Conservation (phyloP, 2,329 filamentous ascomycete genomes). For the Fusarium mangiferae region DNA sequence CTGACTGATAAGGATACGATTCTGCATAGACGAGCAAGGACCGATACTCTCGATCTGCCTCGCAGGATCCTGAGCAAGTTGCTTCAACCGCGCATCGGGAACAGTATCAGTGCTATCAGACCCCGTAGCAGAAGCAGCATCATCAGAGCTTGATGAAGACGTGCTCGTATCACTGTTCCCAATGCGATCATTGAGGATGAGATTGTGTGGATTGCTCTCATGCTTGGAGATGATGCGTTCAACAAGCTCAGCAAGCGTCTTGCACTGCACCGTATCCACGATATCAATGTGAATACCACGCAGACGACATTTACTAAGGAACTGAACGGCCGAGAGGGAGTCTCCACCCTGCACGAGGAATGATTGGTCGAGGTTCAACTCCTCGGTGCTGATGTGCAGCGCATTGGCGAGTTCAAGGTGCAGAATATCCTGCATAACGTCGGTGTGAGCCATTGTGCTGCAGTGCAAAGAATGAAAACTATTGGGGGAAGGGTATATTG, state of each 20-base stretch:
- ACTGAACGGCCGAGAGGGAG: not conserved
- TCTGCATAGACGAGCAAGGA: not conserved
- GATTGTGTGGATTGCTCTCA: not conserved
- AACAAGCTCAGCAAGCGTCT: not conserved
- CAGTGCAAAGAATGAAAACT: not conserved
- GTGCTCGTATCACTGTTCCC: not conserved
- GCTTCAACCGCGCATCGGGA: not conserved
- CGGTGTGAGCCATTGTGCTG: not conserved
- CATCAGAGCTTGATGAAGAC: not conserved
- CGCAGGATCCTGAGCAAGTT: not conserved
- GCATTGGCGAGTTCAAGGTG: not conserved
- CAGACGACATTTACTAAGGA: not conserved
- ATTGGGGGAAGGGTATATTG: not conserved
- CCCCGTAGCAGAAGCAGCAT: not conserved
- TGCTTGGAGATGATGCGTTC: not conserved
- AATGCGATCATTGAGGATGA: not conserved
- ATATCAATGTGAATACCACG: not conserved
- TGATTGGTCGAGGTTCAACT: not conserved
- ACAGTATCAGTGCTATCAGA: not conserved
- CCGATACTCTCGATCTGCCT: not conserved
- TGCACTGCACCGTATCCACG: conserved; percentile 1
- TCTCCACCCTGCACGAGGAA: not conserved
- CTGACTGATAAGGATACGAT: not conserved
- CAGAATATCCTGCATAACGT: not conserved
- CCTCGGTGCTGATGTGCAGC: not conserved